Evolutionary conservation across 148 eudicot species (phyloP), one percentile per base, ranked within the genome.

Genomic region (Rhododendron williamsianum): DNA sequence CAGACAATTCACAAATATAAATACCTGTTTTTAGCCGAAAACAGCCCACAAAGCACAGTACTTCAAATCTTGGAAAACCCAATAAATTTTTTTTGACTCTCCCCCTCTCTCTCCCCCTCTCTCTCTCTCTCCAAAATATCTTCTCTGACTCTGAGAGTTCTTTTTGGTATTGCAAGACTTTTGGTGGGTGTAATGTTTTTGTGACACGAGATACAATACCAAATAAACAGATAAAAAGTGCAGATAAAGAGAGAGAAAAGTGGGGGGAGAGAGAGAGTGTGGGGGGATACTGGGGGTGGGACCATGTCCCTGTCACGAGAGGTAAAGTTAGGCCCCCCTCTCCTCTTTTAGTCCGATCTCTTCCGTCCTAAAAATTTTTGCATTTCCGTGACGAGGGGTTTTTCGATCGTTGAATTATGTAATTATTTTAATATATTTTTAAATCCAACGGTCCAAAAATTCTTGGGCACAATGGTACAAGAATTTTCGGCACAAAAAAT

Each of bases 211-310:
- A 67, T 65, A 84, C 38, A 85, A 85, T 51, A 81, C 48, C 36
- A 83, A 78, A 52, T 9, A 76, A 83, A 69, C 23, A 35, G 88
- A 85, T 81, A 82, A 90, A 92, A 92, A 92, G 93, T 90, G 91
- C 89, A 90, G 85, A 82, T 71, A 69, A 80, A 84, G 86, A 84
- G 71, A 60, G 87, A 76, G 56, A 76, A 60, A 23, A 77, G 43
- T 48, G 83, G 21, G 3, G 87, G 11, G 78, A 76, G 84, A 88
- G 27, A 82, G 87, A 67, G 56, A 45, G 51, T 4, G 76, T 19
- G 81, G 77, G 81, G 21, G 58, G 23, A 80, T 54, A 16, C 60
- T 21, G 81, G 63, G 8, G 52, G 92, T 87, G 90, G 92, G 88
- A 16, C 88, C 90, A 80, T 77, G 87, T 84, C 89, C 74, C 85